These are phyloP conservation scores for Colletotrichum sp. DNA, from an alignment of 2,329 filamentous ascomycete species.

Conservation along the genomic window DNA sequence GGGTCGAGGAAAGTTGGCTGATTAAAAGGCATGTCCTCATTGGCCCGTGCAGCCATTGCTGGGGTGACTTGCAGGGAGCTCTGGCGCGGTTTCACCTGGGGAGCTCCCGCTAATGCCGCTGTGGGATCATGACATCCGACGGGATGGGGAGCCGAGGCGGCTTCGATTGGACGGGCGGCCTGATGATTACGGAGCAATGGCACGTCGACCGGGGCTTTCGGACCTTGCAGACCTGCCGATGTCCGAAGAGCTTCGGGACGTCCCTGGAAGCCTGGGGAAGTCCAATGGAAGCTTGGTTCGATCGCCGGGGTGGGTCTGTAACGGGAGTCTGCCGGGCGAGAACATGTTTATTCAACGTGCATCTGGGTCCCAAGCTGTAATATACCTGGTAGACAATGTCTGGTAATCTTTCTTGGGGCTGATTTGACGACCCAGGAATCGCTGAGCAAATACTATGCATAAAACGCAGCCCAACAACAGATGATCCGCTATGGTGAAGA, in stretches of 20 bases:
- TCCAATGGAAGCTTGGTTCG: background rate
- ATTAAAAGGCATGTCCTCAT: conserved; percentile 15
- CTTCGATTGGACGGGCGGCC: background rate
- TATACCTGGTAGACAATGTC: rapidly evolving
- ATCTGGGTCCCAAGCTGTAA: rapidly evolving
- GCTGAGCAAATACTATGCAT: background rate
- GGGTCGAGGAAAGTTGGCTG: background rate
- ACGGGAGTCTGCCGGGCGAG: background rate
- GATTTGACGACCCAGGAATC: too few relatives aligned
- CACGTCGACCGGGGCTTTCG: background rate
- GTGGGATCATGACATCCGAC: conserved; percentile 14
- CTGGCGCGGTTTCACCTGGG: conserved; percentile 13
- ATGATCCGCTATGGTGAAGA: background rate
- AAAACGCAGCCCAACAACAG: rapidly evolving
- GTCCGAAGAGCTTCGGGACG: background rate
- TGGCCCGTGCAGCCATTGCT: background rate
- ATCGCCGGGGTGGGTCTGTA: background rate
- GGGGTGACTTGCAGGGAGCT: conserved; percentile 14
- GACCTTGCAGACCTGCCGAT: background rate
- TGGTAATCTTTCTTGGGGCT: background rate
- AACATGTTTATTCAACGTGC: rapidly evolving
- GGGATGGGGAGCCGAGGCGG: background rate
- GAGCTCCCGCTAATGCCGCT: conserved; percentile 18
- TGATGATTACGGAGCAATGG: background rate
- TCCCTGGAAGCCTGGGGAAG: background rate